Base-by-base conservation (phyloP, 139 green algal genomes). In the Chlamydomonas sphaeroides region DNA sequence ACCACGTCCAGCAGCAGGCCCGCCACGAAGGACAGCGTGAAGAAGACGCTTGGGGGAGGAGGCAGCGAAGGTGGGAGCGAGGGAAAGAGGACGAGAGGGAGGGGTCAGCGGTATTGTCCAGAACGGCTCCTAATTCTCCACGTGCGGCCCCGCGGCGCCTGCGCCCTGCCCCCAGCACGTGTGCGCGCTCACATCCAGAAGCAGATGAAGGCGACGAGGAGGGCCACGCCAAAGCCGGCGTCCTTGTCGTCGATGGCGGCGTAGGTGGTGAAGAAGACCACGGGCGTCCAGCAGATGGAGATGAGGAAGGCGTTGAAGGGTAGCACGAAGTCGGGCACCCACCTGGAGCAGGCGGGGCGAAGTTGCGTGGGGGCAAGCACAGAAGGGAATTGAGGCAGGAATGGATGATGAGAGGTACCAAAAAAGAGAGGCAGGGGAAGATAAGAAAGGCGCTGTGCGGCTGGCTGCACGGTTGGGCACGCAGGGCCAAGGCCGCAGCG, bases 1-100 rank as follows among this genome's bases (percentile, higher is more conserved):
- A 75, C 30, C 1, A 79, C 70, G 72, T 86, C 81, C 65, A 86
- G 59, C 36, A 86, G 81, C 26, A 86, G 39, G 42, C 72, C 72
- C 23, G 81, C 49, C 32, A 73, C 32, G 30, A 82, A 82, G 7
- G 20, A 15, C 30, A 86, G 72, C 30, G 62, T 23, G 53, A 69
- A 70, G 20, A 36, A 32, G 62, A 86, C 73, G 45, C 74, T 80
- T 56, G 26, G 56, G 7, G 53, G 36, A 56, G n/a, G n/a, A 38
- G 71, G n/a, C n/a, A n/a, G 18, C 10, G 33, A 3, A 79, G 21
- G 26, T 41, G 48, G 26, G 21, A 36, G 38, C 39, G n/a, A n/a
- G n/a, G n/a, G n/a, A 32, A 56, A 42, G 26, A n/a, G 28, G 35
- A 8, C n/a, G 35, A 56, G 69, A 41, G 57, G 25, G 62, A 25